Base-by-base conservation (phyloP, 2,329 filamentous ascomycete genomes). In the Colletotrichum sp. region DNA sequence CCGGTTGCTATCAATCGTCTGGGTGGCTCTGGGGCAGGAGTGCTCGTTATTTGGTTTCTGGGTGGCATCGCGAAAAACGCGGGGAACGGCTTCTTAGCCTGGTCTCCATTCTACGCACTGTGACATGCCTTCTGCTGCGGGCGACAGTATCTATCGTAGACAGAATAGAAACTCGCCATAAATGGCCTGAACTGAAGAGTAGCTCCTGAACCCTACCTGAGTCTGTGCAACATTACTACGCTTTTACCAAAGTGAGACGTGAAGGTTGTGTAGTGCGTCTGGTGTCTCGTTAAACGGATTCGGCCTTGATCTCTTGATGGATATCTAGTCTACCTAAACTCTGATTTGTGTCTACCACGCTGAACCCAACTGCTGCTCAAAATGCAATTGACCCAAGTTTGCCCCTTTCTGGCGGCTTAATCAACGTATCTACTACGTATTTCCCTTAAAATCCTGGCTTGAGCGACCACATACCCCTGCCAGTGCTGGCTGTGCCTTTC, bases 51-150 rank as follows among this genome's bases (percentile, higher is more conserved):
- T 85, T 89, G 87, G 88, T 86, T 85, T 87, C 87, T 84, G 87
- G 90, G 88, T 91, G 90, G 90, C 89, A 88, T 90, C 91, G 91
- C 92, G 91, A 93, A 92, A 88, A 90, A 93, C 92, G 92, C 90
- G 92, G 90, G 88, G 92, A 93, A 94, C 92, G 92, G 92, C 92
- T 84, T 86, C 83, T 85, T 82, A 79, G 90, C 90, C 90, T 92
- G 90, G 90, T 92, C 91, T 88, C 90, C 89, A 92, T 84, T 87
- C 86, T 88, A 87, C 85, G 75, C 61, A 66, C 75, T 78, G 75
- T 71, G 74, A 74, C 67, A 74, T 76, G 70, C 74, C 74, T 73
- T 76, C 75, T 75, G 72, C 77, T 75, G 66, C 67, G 75, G 73
- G 71, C 76, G 71, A 77, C 77, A 75, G 71, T 77, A 77, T 74